Conservation (phyloP, 2,329 filamentous ascomycete species). For the Epichloe gansuensis region DNA sequence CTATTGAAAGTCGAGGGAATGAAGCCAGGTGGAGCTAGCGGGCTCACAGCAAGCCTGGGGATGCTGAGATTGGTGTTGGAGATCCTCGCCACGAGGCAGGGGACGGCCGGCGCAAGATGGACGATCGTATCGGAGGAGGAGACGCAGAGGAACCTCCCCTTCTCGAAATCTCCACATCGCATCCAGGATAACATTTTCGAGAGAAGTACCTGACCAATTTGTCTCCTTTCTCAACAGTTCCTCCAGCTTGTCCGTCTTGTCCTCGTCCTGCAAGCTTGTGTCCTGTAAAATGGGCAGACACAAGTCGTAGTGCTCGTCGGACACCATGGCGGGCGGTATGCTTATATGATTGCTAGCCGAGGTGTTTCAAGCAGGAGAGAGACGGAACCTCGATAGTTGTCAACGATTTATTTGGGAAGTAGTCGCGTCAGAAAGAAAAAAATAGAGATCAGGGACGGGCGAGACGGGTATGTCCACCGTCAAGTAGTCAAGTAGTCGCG, state of each 20-base stretch:
- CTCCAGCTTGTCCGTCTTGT: conserved; percentile 86
- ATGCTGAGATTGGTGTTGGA: conserved; percentile 69
- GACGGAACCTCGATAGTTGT: not conserved
- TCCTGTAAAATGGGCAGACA: conserved; percentile 84
- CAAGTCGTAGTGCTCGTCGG: conserved; percentile 84
- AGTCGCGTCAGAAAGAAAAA: not conserved
- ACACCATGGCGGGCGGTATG: conserved; percentile 54
- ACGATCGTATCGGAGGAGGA: conserved; percentile 77
- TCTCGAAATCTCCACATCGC: conserved; percentile 78
- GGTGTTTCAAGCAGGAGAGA: not conserved
- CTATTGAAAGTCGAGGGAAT: conserved; percentile 63
- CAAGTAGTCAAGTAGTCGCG: not conserved
- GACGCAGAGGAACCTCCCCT: conserved; percentile 54
- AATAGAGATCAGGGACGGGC: not conserved
- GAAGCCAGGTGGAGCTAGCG: conserved; percentile 75
- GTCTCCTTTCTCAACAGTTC: conserved; percentile 73
- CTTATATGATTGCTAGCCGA: not conserved
- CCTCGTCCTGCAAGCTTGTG: conserved; percentile 74
- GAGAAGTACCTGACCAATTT: conserved; percentile 56
- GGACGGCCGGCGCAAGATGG: conserved; percentile 78
- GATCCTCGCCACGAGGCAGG: conserved; percentile 87
- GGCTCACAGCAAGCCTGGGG: conserved; percentile 67
- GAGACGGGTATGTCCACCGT: not conserved
- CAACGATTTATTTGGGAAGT: not conserved
- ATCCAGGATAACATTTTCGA: conserved; percentile 86